phyloP scores from a whole-genome alignment of 1,284 basidiomycete species.

The Puccinia hordei region DNA sequence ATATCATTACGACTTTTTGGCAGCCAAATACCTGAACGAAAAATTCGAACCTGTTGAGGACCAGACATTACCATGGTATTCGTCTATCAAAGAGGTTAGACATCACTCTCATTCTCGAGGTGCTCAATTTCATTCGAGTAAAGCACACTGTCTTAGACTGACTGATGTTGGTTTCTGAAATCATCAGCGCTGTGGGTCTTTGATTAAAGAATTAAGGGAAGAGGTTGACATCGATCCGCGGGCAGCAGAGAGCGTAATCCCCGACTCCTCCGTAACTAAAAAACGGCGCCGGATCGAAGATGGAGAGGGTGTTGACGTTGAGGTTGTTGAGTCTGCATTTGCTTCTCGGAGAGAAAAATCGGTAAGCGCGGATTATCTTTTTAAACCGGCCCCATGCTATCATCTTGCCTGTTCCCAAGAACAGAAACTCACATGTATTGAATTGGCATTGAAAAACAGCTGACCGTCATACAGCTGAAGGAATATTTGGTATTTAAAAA shows the following conservation, averaged over 20 bases:
- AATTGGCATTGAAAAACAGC: not conserved
- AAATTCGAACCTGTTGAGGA: constrained; percentile 67
- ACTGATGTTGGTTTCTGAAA: not conserved
- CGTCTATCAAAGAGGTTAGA: constrained; percentile 68
- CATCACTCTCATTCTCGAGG: not conserved
- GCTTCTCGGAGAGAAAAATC: constrained; percentile 21
- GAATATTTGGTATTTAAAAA: constrained; percentile 32
- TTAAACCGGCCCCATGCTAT: not conserved
- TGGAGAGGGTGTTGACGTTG: constrained; percentile 24
- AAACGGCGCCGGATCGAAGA: constrained; percentile 32
- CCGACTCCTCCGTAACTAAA: not conserved
- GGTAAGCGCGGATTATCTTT: not conserved
- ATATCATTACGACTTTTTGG: constrained; percentile 83
- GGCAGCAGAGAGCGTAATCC: constrained; percentile 2
- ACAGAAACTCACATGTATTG: not conserved
- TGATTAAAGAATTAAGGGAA: constrained; percentile 75
- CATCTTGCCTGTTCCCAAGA: not conserved
- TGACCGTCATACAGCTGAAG: constrained; percentile 13
- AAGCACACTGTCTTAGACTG: not conserved
- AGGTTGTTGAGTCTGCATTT: constrained; percentile 28
- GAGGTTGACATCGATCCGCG: constrained; percentile 63
- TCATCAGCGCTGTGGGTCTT: constrained; percentile 69
- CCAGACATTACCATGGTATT: constrained; percentile 74
- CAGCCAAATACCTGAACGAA: constrained; percentile 87
- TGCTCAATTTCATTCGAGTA: not conserved